Base-by-base conservation (phyloP, 768 basidiomycete genomes). In the Boletellus ananas region DNA sequence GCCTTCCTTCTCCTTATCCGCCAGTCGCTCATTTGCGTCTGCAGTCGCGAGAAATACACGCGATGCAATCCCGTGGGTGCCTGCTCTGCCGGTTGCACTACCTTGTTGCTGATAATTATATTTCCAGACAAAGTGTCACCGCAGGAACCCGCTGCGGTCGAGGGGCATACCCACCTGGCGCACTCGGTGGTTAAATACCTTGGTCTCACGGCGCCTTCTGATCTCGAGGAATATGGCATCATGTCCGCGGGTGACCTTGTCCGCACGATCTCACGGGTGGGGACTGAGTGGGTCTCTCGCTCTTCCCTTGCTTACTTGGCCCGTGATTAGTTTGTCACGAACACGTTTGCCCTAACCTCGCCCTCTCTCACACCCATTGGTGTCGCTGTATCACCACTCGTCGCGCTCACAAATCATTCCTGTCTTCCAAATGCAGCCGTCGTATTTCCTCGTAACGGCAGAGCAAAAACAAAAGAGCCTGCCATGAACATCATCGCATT, bases 391-490 rank as follows among this genome's bases (percentile, higher is more conserved):
- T 88, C 90, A 1, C 94, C 94, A 0, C 60, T 79, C 0, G 70
- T 85, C 4, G 94, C 94, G 0, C 72, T 96, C 11, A 78, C 88
- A 49, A 96, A 96, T 61, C 94, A 97, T 62, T 88, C 87, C 0
- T 94, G 93, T 61, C 76, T 80, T 18, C 90, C 91, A 0, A 94
- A 96, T 61, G 91, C 87, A 0, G 90, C 86, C 29, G 79, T 94
- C n/a, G 90, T 97, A 4, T 97, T 95, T 62, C 94, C 94, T 43
- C 74, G 80, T 4, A 64, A 75, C 3, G 64, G 74, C 5, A 64
- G 60, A 12, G 53, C 64, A 13, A 58, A 59, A 1, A 59, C 49
- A 17, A 67, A 75, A 23, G 85, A 86, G 61, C 82, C 87, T 0
- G 52, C 79, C 25, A 77, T 93, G 80, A 79, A 87, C 34, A 75